Evolutionary conservation across 306 rosid species (phyloP), one percentile per base, ranked within the genome.

Genomic region (Cucurbita ficifolia): DNA sequence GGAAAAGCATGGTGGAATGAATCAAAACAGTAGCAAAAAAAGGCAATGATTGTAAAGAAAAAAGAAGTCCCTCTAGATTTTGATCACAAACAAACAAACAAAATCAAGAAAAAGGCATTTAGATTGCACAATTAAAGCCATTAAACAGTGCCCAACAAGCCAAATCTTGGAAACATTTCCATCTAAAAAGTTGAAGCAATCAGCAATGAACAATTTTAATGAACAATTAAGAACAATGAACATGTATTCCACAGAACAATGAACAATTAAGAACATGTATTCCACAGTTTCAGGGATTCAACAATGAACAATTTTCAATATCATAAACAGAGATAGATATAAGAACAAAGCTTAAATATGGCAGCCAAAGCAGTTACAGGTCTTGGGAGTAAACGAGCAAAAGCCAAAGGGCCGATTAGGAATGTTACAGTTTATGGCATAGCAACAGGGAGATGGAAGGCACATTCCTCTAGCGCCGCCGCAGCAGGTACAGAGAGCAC

Each of bases 351-450:
- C 68, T 80, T 70, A 95, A 84, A 84, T 83, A 83, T 87, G 96
- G 87, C 99, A 95, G 73, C 96, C 97, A 81, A 95, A 85, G 96
- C 99, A 95, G 87, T 95, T 95, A 86, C 99, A 95, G 82, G 92
- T 83, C 90, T 84, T 95, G 75, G 99, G 99, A 4, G 96, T 87
- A 92, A 95, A 91, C 58, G 99, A 89, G 79, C 99, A 95, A 84
- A 91, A 91, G 36, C 99, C 99, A 82, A 91, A 95, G 53, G 99
- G 99, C 75, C 90, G 85, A 81, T 95, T 82, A 21, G 99, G 99
- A 75, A 95, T 89, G 87, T 95, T 89, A 92, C 99, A 95, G 82
- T 91, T 89, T 87, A 95, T 91, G 69, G 99, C 96, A 81, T 91
- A 95, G 91, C 99, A 95, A 82, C 99, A 95, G 0, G 97, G 97